A percentile compares a stretch with the other conserved stretches of the same genome.
phyloP scores from a whole-genome alignment of 2,329 filamentous ascomycete species.

The Aureobasidium lini region DNA sequence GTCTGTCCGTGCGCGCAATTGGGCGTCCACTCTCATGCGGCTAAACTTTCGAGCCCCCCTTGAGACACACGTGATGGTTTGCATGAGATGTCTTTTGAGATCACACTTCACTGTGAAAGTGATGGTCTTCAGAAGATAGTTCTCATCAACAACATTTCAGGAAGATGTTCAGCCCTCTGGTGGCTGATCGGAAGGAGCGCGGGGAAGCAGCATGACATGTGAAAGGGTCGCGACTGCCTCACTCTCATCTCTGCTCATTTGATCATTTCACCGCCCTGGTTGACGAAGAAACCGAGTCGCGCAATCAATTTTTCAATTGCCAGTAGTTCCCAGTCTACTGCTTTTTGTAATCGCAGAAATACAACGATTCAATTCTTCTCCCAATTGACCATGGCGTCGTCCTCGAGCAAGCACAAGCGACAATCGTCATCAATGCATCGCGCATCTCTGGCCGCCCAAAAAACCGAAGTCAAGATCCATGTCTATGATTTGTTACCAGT shows the following conservation, averaged over 20 bases:
- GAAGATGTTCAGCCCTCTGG: neutral
- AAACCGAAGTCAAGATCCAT: conserved; percentile 30
- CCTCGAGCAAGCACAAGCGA: neutral
- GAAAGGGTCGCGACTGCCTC: conserved; percentile 1
- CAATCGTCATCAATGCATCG: conserved; percentile 11
- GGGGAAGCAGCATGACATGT: conserved; percentile 5
- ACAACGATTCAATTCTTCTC: neutral
- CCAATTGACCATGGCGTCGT: neutral
- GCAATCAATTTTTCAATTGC: neutral
- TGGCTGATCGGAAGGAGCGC: neutral
- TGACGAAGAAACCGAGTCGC: neutral
- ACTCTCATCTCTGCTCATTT: neutral
- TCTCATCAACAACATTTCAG: neutral
- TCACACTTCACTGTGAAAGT: neutral
- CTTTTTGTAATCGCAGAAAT: neutral
- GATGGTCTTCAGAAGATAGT: neutral
- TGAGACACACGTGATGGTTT: conserved; percentile 3
- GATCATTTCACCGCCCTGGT: neutral
- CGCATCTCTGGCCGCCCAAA: conserved; percentile 14
- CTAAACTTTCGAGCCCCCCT: neutral
- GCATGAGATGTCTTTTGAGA: neutral
- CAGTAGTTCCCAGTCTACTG: neutral
- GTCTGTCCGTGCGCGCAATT: conserved; percentile 1
- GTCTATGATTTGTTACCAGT: conserved; percentile 32
- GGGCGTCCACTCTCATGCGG: neutral